Conservation (phyloP, 2,329 filamentous ascomycete genomes). For the Beauveria pseudobassiana region DNA sequence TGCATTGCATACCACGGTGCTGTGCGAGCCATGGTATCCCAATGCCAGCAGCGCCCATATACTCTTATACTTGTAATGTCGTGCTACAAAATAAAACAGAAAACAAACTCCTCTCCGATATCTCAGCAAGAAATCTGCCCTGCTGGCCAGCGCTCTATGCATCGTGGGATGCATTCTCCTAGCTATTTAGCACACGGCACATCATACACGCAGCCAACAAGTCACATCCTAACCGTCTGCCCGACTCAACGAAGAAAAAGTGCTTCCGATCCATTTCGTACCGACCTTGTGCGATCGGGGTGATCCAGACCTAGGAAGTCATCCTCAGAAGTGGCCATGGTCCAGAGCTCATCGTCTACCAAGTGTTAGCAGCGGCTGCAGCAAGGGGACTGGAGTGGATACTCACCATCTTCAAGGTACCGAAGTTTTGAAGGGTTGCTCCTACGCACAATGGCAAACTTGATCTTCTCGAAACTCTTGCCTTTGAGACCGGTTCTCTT, state of each 20-base stretch:
- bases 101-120: neutral
- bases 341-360: slow-evolving; percentile 53
- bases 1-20: neutral
- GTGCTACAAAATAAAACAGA: slow-evolving; percentile 10
- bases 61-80: slow-evolving; percentile 12
- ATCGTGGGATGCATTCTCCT: neutral
- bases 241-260: slow-evolving; percentile 46
- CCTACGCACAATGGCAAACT: slow-evolving; percentile 76
- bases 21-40: slow-evolving; percentile 2
- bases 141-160: neutral
- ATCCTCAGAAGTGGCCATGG: slow-evolving; percentile 44
- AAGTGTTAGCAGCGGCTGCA: slow-evolving; percentile 15
- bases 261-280: slow-evolving; percentile 54
- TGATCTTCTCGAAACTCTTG: slow-evolving; percentile 98
- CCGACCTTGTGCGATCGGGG: slow-evolving; percentile 49
- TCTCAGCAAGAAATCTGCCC: neutral
- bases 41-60: slow-evolving; percentile 3
- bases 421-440: slow-evolving; percentile 67
- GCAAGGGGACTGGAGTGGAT: neutral
- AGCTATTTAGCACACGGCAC: slow-evolving; percentile 3
- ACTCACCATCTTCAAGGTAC: slow-evolving; percentile 82
- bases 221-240: neutral
- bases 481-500: slow-evolving; percentile 92
- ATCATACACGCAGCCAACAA: slow-evolving; percentile 8
- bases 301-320: slow-evolving; percentile 61